Percentiles rank a stretch among this genome's conserved stretches.
Conservation (phyloP, 805 yeast genomes). For the Wickerhamiella cacticola region DNA sequence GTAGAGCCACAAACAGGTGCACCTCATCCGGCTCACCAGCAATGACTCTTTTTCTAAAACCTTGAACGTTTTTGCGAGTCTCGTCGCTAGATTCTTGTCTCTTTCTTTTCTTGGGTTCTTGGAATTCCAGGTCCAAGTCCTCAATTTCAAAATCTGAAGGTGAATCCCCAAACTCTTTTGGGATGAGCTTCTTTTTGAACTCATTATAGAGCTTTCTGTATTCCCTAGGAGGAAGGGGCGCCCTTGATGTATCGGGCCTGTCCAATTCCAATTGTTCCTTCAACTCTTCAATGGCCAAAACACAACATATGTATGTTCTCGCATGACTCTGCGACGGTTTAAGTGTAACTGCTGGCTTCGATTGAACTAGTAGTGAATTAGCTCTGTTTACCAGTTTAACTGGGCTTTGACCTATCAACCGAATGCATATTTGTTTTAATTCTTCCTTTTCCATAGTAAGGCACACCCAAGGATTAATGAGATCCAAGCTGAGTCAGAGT, state of each 20-base stretch:
- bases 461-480: too few relatives aligned
- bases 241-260: constrained; percentile 13
- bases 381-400: constrained; percentile 14
- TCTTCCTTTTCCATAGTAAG: constrained; percentile 7
- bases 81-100: neutral
- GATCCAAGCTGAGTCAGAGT: neutral
- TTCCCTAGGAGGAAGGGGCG: constrained; percentile 21
- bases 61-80: neutral
- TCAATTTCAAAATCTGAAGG: neutral
- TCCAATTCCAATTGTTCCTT: constrained; percentile 11
- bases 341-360: constrained; percentile 16
- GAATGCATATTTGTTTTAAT: neutral
- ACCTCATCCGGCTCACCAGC: constrained; percentile 5
- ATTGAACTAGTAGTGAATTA: constrained; percentile 13
- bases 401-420: constrained; percentile 2
- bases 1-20: neutral
- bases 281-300: constrained; percentile 18
- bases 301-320: constrained; percentile 20
- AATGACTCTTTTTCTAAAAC: constrained; percentile 3
- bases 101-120: constrained; percentile 1
- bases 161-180: neutral
- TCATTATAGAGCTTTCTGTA: constrained; percentile 15
- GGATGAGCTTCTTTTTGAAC: constrained; percentile 10
- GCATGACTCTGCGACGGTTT: constrained; percentile 19
- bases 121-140: neutral